Conservation (phyloP, 2,329 filamentous ascomycete genomes). For the Clonostachys sp. region DNA sequence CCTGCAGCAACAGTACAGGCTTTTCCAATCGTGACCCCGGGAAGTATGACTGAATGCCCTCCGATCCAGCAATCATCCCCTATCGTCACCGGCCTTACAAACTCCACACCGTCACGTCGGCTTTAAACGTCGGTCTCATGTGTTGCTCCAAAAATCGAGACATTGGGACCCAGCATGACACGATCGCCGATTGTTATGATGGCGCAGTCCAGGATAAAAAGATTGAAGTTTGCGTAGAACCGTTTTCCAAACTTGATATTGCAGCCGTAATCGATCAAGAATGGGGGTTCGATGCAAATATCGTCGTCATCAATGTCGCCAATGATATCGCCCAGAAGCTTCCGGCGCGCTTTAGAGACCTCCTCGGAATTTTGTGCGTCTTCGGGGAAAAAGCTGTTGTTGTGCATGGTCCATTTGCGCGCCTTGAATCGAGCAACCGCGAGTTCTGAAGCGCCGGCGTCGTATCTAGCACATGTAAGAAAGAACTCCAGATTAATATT, state of each 20-base stretch:
- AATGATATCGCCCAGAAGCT: constrained; percentile 39
- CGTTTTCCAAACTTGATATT: constrained; percentile 52
- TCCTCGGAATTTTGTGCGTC: constrained; percentile 35
- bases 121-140: constrained; percentile 62
- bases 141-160: constrained; percentile 65
- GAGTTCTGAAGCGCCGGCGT: constrained; percentile 41
- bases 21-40: constrained; percentile 46
- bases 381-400: constrained; percentile 51
- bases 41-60: constrained; percentile 41
- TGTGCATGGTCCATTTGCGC: constrained; percentile 49
- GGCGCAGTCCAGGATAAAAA: constrained; percentile 68
- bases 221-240: constrained; percentile 54
- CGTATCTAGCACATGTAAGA: constrained; percentile 32
- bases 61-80: constrained; percentile 54
- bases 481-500: no score
- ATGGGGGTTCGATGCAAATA: constrained; percentile 50
- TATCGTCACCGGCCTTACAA: constrained; percentile 37
- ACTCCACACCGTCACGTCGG: constrained; percentile 41
- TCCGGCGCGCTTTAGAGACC: constrained; percentile 26
- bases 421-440: constrained; percentile 45
- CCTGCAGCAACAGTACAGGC: constrained; percentile 46
- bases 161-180: constrained; percentile 68
- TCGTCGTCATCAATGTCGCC: constrained; percentile 40
- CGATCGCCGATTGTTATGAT: constrained; percentile 65
- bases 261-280: constrained; percentile 57